Evolutionary conservation across 192 early-diverging fungal species (phyloP), one percentile per base, ranked within the genome.

Genomic region (Radiomyces spectabilis): DNA sequence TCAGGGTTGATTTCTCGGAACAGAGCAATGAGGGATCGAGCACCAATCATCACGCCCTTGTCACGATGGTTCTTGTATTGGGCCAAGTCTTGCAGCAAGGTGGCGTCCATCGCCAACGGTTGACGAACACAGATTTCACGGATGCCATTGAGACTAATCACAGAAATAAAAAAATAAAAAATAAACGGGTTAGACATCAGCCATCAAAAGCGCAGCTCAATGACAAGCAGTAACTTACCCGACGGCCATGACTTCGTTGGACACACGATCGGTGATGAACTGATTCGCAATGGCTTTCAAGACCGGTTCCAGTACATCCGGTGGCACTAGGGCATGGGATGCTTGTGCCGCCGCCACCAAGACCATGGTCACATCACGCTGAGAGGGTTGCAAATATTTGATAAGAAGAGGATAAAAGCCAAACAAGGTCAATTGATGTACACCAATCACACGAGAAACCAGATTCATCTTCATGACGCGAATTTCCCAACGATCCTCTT

Each of bases 1-100:
- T 92, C 86, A 4, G 97, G 97, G 71, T 99, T 98, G 51, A 95
- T 66, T 55, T 98, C 93, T 21, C 97, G 74, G 80, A 85, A 99
- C n/a, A 99, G 78, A 22, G 77, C 74, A 49, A 99, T 83, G 61
- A 99, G 69, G 4, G 92, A 85, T 42, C 94, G 77, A 1, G 89
- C 90, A 2, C 91, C 97, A 74, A 88, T 93, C 83, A 89, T 89
- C 15, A 96, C 87, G 32, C 89, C 88, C 78, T 97, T 99, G 61
- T 97, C 91, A 16, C 85, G 79, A 66, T 95, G 89, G 57, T 86
- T 86, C 73, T 92, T 92, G 73, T 92, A 98, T 40, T 90, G 82
- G 9, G 92, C 82, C 69, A 99, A 66, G 57, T 90, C 89, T 62
- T 93, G 83, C 34, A 99, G 68, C 45, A 99, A 72, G 3, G 84